Base-by-base conservation (phyloP, 1,139 yeast genomes). In the Blastobotrys proliferans region DNA sequence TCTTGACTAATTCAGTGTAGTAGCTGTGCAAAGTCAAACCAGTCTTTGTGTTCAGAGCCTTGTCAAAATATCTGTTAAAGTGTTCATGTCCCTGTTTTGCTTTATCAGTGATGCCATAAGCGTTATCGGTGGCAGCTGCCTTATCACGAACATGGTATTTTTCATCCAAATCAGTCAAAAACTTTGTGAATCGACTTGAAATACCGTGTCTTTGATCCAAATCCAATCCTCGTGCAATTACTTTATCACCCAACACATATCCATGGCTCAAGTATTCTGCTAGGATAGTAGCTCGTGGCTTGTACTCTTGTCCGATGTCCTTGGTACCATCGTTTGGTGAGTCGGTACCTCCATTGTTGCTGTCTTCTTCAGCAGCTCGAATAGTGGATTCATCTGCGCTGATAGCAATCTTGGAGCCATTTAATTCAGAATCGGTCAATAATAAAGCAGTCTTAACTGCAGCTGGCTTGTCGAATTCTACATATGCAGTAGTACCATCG, bases 251-350 rank as follows among this genome's bases (percentile, higher is more conserved):
- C 33, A 84, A 62, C 20, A 71, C 73, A 60, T 83, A 84, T 3
- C 94, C 94, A 22, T 77, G 76, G 25, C 88, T 74, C 51, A 84
- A 70, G 54, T 82, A 74, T 63, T 84, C 92, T 1, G 94, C 92
- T 67, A 83, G 69, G 46, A 84, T 79, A 20, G 87, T 79, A 48
- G 80, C 67, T 58, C 83, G 82, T 45, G 94, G 94, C 66, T 84
- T 84, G 52, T 77, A 79, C 57, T 84, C 94, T 62, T 84, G 94
- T 2, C 72, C 67, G 45, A 83, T 75, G 54, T 82, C 88, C 14
- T 50, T 47, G 16, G 40, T 21, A 16, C 35, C 41, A 32, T 40
- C 26, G 18, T 22, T 37, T 30, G 46, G 41, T 3, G 51, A 30
- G 18, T 47, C 42, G 18, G 51, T 45, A 5, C 48, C 51, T 21